A percentile compares a stretch with the other conserved stretches of the same genome.
These are phyloP conservation scores for Vararia minispora DNA, from an alignment of 768 basidiomycete species.

Conservation along the genomic window DNA sequence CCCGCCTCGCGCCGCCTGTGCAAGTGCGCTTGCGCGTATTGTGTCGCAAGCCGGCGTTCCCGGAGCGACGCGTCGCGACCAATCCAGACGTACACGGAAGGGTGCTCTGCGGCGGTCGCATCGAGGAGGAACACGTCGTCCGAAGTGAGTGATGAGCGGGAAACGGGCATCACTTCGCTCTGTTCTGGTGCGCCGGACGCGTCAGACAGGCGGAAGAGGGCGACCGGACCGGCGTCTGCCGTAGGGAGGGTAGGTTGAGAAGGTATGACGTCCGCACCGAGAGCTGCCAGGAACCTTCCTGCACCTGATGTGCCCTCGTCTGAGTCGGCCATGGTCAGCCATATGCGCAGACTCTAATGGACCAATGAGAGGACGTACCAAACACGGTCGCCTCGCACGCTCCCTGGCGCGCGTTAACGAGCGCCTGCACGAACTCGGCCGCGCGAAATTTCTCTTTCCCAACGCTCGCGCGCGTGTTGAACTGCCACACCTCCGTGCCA, in stretches of 20 bases:
- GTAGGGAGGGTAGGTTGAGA: conserved; percentile 15
- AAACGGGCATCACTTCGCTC: conserved; percentile 21
- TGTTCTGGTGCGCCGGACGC: conserved; percentile 29
- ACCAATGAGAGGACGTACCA: conserved; percentile 25
- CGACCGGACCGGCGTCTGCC: conserved; percentile 13
- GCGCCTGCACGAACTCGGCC: conserved; percentile 42
- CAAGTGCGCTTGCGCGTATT: conserved; percentile 47
- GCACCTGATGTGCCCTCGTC: conserved; percentile 42
- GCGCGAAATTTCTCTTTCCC: conserved; percentile 53
- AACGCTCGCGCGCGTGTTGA: conserved; percentile 41
- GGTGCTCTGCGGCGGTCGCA: conserved; percentile 22
- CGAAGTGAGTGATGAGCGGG: conserved; percentile 29
- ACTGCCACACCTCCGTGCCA: conserved; percentile 39
- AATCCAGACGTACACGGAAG: conserved; percentile 49
- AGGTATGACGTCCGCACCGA: conserved; percentile 30
- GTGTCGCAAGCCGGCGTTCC: conserved; percentile 38
- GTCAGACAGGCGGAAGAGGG: conserved; percentile 35
- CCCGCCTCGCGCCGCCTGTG: conserved; percentile 24
- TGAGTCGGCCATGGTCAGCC: conserved; percentile 13
- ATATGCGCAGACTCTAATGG: background rate
- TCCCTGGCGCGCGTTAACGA: conserved; percentile 31
- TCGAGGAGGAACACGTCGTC: conserved; percentile 44
- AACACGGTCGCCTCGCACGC: conserved; percentile 35
- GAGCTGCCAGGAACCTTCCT: conserved; percentile 34
- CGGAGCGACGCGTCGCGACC: conserved; percentile 35